These are phyloP conservation scores for Globisporangium apiculatum DNA, from an alignment of 352 stramenopile genomes.

Conservation along the genomic window DNA sequence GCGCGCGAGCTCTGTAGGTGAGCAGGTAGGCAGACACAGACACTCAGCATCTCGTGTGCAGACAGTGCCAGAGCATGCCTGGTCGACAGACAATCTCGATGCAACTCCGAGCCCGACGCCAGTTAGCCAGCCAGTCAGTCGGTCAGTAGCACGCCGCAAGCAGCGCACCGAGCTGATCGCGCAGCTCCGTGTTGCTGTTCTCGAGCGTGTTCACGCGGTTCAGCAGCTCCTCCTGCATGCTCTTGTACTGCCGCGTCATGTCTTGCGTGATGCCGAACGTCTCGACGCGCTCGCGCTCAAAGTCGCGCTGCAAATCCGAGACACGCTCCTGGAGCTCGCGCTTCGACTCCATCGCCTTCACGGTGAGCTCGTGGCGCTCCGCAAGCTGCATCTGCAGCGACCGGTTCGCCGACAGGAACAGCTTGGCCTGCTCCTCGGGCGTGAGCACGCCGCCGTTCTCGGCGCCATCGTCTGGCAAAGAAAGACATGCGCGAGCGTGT, in stretches of 20 bases:
- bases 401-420: slow-evolving; percentile 77
- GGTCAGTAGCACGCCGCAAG: neutral
- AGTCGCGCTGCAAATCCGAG: slow-evolving; percentile 73
- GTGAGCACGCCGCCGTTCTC: slow-evolving; percentile 71
- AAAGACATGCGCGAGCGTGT: too few relatives aligned
- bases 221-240: slow-evolving; percentile 92
- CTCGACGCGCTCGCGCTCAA: slow-evolving; percentile 80
- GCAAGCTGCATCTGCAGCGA: slow-evolving; percentile 88
- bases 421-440: slow-evolving; percentile 77
- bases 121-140: neutral
- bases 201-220: slow-evolving; percentile 86
- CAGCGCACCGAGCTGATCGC: slow-evolving; percentile 81
- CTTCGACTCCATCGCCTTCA: slow-evolving; percentile 87
- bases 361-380: slow-evolving; percentile 77
- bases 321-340: slow-evolving; percentile 79
- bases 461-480: slow-evolving; percentile 44
- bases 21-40: neutral
- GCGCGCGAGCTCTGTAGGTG: slow-evolving; percentile 63
- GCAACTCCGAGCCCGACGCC: neutral
- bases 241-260: slow-evolving; percentile 97
- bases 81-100: too few relatives aligned
- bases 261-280: slow-evolving; percentile 92
- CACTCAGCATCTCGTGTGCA: too few relatives aligned
- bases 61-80: too few relatives aligned
- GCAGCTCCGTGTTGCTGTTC: slow-evolving; percentile 88